Conservation (phyloP, 257 asterid species). For the Solanum ahanhuiri region DNA sequence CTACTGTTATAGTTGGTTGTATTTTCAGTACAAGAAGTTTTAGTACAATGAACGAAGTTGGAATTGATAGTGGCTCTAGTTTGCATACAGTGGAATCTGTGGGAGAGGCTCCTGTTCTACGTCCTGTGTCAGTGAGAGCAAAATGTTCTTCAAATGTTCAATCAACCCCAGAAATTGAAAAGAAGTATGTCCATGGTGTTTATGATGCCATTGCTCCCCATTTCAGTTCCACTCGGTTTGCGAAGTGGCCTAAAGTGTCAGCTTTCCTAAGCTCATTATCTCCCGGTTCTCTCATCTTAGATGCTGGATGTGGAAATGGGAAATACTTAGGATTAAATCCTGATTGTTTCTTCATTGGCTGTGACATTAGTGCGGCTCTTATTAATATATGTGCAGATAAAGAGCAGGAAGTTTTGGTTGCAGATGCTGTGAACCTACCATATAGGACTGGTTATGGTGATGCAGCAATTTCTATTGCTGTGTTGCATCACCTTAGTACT, state of each 20-base stretch:
- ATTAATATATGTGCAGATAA: conserved; percentile 65
- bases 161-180: conserved; percentile 87
- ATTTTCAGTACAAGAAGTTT: conserved; percentile 8
- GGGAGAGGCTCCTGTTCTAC: conserved; percentile 31
- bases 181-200: conserved; percentile 84
- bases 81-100: conserved; percentile 8
- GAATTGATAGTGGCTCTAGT: conserved; percentile 5
- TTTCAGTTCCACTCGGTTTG: conserved; percentile 88
- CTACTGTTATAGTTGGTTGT: conserved; percentile 1
- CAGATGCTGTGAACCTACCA: conserved; percentile 91
- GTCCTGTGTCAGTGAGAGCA: conserved; percentile 26
- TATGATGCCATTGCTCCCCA: conserved; percentile 99
- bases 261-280: conserved; percentile 60
- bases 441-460: conserved; percentile 77
- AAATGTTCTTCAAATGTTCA: conserved; percentile 35
- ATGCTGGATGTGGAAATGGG: conserved; percentile 97
- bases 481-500: conserved; percentile 89
- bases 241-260: conserved; percentile 98
- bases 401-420: conserved; percentile 85
- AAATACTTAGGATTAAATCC: conserved; percentile 82
- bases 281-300: conserved; percentile 68
- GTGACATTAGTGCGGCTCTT: conserved; percentile 82
- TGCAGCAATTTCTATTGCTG: conserved; percentile 96
- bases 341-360: conserved; percentile 59
- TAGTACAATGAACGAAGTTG: conserved; percentile 45